These are phyloP conservation scores for Cryptosporidium parvum DNA, from an alignment of 169 alveolate species.

Conservation along the genomic window DNA sequence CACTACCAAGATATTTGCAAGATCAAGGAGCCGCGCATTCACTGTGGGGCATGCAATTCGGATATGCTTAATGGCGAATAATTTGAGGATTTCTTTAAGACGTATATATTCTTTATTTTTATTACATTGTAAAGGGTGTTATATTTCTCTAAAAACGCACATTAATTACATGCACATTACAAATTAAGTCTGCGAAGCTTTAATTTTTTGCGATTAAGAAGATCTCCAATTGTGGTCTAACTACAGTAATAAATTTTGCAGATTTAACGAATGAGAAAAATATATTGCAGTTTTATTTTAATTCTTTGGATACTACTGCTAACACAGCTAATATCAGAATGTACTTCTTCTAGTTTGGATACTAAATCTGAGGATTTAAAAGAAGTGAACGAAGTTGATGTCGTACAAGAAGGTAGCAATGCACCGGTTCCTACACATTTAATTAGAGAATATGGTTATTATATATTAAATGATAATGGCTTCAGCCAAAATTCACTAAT, in stretches of 20 bases:
- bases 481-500: background rate
- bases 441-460: slow-evolving; percentile 46
- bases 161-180: background rate
- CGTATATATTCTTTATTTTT: background rate
- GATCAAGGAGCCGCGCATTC: background rate
- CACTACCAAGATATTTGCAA: background rate
- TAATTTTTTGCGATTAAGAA: background rate
- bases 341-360: background rate
- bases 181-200: background rate
- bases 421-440: background rate
- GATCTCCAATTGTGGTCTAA: background rate
- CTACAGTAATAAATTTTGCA: background rate
- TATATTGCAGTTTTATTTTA: background rate
- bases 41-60: slow-evolving; percentile 14
- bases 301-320: background rate
- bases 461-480: slow-evolving; percentile 16
- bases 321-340: background rate
- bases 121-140: background rate
- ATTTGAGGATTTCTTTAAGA: background rate
- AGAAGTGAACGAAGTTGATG: background rate
- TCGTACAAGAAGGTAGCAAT: background rate
- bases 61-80: background rate
- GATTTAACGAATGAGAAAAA: slow-evolving; percentile 1
- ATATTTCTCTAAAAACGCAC: background rate
- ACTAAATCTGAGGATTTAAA: background rate